These are phyloP conservation scores for Rhynchospora breviuscula DNA, from an alignment of 176 grass and related monocot genomes.

Conservation along the genomic window DNA sequence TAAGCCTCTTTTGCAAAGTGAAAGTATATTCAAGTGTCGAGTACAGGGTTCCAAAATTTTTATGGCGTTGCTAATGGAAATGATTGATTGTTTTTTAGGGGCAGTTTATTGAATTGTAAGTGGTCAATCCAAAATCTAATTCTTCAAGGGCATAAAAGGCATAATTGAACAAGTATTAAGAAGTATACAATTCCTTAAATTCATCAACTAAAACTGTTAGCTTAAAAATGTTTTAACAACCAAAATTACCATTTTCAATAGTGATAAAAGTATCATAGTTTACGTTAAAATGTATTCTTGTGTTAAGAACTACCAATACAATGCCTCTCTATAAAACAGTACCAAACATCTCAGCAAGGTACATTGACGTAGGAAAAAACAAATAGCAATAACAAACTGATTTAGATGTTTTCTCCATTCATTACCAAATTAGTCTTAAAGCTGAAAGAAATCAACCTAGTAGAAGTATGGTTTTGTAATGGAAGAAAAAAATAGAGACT, in stretches of 20 bases:
- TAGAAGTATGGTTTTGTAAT: not conserved
- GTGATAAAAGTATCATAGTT: too few relatives aligned
- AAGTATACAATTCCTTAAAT: too few relatives aligned
- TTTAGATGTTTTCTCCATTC: not conserved
- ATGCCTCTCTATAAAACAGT: not conserved
- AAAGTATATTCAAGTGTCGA: constrained; percentile 12
- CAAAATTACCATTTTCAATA: too few relatives aligned
- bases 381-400: not conserved
- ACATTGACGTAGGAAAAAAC: not conserved
- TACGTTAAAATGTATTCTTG: too few relatives aligned
- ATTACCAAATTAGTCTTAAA: not conserved
- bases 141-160: not conserved
- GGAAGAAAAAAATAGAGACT: not conserved
- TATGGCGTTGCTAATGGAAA: not conserved
- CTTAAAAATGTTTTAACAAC: too few relatives aligned
- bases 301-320: not conserved
- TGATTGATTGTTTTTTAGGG: not conserved
- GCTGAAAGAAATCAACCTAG: not conserved
- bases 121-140: not conserved
- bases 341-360: not conserved
- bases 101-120: not conserved
- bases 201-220: too few relatives aligned
- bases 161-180: not conserved
- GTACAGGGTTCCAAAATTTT: not conserved
- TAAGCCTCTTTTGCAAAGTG: constrained; percentile 27